Percentiles rank a stretch among this genome's conserved stretches.
phyloP scores from a whole-genome alignment of 2,329 filamentous ascomycete species.

The Alternaria rosae region DNA sequence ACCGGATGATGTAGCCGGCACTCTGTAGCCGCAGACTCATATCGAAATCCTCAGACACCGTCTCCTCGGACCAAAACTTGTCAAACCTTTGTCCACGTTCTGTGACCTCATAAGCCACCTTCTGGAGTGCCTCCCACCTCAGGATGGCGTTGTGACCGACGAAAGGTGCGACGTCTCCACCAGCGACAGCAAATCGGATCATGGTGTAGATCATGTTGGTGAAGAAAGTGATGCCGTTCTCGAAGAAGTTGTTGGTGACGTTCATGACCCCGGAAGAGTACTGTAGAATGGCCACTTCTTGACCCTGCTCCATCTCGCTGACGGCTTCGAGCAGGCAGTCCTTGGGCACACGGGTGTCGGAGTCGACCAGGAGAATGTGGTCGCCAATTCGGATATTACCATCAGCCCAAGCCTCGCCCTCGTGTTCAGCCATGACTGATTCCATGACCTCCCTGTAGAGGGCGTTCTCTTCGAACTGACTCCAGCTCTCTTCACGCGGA shows the following conservation, averaged over 20 bases:
- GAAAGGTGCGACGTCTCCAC: slow-evolving; percentile 76
- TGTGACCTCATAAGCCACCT: slow-evolving; percentile 53
- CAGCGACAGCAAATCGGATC: slow-evolving; percentile 73
- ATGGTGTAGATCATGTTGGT: slow-evolving; percentile 79
- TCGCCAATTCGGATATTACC: slow-evolving; percentile 87
- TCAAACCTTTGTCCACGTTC: slow-evolving; percentile 59
- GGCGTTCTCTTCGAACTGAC: slow-evolving; percentile 47
- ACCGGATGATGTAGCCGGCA: slow-evolving; percentile 70
- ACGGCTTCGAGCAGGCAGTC: slow-evolving; percentile 82
- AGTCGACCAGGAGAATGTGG: slow-evolving; percentile 73
- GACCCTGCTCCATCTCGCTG: slow-evolving; percentile 81
- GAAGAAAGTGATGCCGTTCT: slow-evolving; percentile 80
- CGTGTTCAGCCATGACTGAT: slow-evolving; percentile 69
- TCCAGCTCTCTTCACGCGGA: slow-evolving; percentile 31
- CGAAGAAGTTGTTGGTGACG: slow-evolving; percentile 74
- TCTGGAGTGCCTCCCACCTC: slow-evolving; percentile 71
- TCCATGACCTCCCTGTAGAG: slow-evolving; percentile 55
- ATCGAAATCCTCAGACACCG: slow-evolving; percentile 81
- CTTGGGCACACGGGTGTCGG: slow-evolving; percentile 57
- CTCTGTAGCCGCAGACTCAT: slow-evolving; percentile 76
- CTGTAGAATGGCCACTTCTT: slow-evolving; percentile 80
- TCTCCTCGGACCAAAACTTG: slow-evolving; percentile 77
- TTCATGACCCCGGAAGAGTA: slow-evolving; percentile 76
- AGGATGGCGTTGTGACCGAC: slow-evolving; percentile 81
- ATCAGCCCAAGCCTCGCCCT: slow-evolving; percentile 75